Percentiles rank a stretch among this genome's conserved stretches.
These are phyloP conservation scores for Cystobasidium onofrii DNA, from an alignment of 768 basidiomycete species.

Conservation along the genomic window DNA sequence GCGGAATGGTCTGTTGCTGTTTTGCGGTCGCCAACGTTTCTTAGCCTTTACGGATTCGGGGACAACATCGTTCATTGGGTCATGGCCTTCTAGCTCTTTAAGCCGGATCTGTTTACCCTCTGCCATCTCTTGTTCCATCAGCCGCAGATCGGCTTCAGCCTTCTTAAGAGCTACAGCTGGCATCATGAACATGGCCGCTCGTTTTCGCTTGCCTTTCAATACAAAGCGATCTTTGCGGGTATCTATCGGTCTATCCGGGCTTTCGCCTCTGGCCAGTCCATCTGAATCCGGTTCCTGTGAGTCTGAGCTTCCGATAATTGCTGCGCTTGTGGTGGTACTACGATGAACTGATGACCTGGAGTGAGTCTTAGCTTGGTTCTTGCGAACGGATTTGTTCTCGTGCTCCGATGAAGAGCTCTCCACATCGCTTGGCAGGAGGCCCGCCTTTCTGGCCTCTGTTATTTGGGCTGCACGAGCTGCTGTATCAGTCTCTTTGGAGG, in stretches of 20 bases:
- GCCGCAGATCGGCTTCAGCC: slow-evolving; percentile 37
- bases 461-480: slow-evolving; percentile 2
- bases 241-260: slow-evolving; percentile 15
- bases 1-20: slow-evolving; percentile 2
- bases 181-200: slow-evolving; percentile 38
- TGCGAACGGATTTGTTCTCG: not conserved
- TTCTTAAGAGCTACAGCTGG: slow-evolving; percentile 39
- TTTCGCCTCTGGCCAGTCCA: not conserved
- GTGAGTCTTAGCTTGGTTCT: not conserved
- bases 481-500: not conserved
- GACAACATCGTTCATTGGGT: not conserved
- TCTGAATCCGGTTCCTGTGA: not conserved
- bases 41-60: not conserved
- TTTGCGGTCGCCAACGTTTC: slow-evolving; percentile 4
- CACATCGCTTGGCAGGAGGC: not conserved
- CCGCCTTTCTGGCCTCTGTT: not conserved
- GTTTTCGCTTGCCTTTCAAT: slow-evolving; percentile 32
- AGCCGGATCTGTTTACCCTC: not conserved
- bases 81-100: not conserved
- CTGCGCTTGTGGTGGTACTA: not conserved
- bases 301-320: not conserved
- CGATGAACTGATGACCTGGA: not conserved
- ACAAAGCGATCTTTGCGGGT: slow-evolving; percentile 10
- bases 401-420: not conserved
- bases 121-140: slow-evolving; percentile 38